Evolutionary conservation across 2,329 filamentous ascomycete species (phyloP), one percentile per base, ranked within the genome.

Genomic region (Cadophora sp.): DNA sequence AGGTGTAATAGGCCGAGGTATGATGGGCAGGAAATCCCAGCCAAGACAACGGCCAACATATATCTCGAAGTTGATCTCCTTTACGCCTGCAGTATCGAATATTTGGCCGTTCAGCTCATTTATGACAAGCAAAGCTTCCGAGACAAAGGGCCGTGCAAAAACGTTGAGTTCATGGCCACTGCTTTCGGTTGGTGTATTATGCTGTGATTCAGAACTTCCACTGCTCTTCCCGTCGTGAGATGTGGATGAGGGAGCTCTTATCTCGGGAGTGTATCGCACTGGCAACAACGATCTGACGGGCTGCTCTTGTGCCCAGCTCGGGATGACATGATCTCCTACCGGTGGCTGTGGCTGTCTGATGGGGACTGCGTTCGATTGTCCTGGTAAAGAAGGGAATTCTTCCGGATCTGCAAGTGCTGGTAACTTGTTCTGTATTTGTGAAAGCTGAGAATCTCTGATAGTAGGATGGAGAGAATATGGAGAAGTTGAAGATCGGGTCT

Each of bases 121-220:
- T 51, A 72, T 68, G 19, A 66, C 62, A 0, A 61, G 43, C 2
- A 72, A 62, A 34, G 59, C 62, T 56, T 72, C 65, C 26, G 71
- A 69, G 29, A 72, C 55, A 26, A 72, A 71, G 11, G 67, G 67
- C 1, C 69, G 67, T 24, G 71, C 71, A 55, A 71, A 72, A 12
- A 69, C 53, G 40, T 72, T 65, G 43, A 72, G 27, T n/a, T 29
- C 26, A n/a, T 31, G 27, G 51, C 26, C 16, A 31, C 16, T 55
- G 51, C 26, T 19, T 31, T 31, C 14, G 3, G 26, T 19, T n/a
- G 51, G 4, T 5, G 51, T 8, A n/a, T 31, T 12, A n/a, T 29
- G 51, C 51, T 31, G 51, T 31, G 26, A 16, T 31, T 14, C 51
- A 8, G 51, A 31, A n/a, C 27, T 27, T n/a, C 9, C 14, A 7